Conservation (phyloP, 192 early-diverging fungal species). For the Entomortierella chlamydospora region DNA sequence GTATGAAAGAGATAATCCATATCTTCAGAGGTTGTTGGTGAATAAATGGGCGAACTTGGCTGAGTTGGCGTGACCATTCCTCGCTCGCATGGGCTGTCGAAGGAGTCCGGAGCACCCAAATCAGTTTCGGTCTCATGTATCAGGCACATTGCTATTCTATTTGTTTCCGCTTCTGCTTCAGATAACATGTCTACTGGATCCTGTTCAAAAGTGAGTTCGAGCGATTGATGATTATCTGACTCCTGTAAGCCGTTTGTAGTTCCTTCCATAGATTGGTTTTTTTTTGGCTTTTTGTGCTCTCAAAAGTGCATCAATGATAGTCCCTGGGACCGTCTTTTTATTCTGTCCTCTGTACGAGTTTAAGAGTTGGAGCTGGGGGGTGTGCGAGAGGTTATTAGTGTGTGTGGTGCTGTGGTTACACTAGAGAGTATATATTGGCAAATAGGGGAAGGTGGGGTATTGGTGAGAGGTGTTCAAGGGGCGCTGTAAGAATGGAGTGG, state of each 20-base stretch:
- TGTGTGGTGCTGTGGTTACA: conserved; percentile 1
- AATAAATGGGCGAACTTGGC: conserved; percentile 10
- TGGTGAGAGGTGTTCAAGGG: neutral
- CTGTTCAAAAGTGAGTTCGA: neutral
- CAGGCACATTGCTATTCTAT: neutral
- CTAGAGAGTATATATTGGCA: neutral
- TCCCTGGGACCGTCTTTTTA: conserved; percentile 22
- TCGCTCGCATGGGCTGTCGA: neutral
- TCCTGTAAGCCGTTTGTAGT: neutral
- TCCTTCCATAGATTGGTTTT: neutral
- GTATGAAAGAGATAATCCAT: conserved; percentile 15
- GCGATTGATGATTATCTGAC: neutral
- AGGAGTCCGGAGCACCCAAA: neutral
- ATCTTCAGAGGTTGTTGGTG: conserved; percentile 17
- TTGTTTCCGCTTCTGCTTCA: neutral
- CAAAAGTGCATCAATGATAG: neutral
- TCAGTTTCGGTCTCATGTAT: neutral
- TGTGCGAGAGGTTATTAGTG: neutral
- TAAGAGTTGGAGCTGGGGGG: neutral
- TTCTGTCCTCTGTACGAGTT: neutral
- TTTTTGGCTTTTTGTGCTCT: neutral
- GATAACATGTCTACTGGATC: neutral
- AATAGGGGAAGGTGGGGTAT: neutral
- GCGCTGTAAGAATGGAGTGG: neutral
- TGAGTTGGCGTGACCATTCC: conserved; percentile 7